A percentile compares a stretch with the other conserved stretches of the same genome.
Evolutionary conservation across 2,329 filamentous ascomycete genomes (phyloP).

Genomic region (Neoascochyta sp.): DNA sequence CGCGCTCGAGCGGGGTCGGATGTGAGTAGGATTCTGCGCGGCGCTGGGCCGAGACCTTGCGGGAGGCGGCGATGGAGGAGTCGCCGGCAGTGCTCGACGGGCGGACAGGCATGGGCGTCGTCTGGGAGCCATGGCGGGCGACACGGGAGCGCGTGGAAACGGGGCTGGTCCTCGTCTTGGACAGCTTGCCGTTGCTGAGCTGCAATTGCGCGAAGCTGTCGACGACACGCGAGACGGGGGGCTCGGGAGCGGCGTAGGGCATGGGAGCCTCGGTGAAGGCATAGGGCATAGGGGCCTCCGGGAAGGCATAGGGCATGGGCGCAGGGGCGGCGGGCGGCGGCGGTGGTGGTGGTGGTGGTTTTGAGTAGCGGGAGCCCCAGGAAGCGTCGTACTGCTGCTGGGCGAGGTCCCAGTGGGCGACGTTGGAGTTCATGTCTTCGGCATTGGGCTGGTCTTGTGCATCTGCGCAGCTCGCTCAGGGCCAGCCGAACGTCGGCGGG

Average conservation of each 20-base stretch:
- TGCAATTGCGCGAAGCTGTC: conserved; percentile 27
- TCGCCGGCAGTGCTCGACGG: conserved; percentile 29
- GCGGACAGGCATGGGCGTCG: conserved; percentile 30
- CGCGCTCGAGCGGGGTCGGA: conserved; percentile 36
- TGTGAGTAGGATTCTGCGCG: conserved; percentile 38
- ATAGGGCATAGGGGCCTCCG: conserved; percentile 26
- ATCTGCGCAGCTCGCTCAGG: too few relatives aligned
- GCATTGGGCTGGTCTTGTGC: too few relatives aligned
- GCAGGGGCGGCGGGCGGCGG: too few relatives aligned
- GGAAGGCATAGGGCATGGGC: too few relatives aligned
- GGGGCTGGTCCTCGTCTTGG: conserved; percentile 34
- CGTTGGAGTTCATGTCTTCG: conserved; percentile 38
- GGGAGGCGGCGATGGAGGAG: too few relatives aligned
- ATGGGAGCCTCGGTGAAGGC: conserved; percentile 16
- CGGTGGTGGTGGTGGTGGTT: background rate
- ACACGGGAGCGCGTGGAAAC: conserved; percentile 34
- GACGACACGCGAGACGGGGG: conserved; percentile 19
- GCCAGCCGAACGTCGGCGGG: too few relatives aligned
- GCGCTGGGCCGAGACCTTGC: conserved; percentile 21
- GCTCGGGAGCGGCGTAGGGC: conserved; percentile 28
- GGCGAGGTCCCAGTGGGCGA: conserved; percentile 31
- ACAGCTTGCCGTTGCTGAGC: conserved; percentile 19
- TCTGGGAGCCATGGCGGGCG: conserved; percentile 36
- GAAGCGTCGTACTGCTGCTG: conserved; percentile 28
- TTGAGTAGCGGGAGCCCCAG: conserved; percentile 3